phyloP scores from a whole-genome alignment of 208 protist genomes.

The Histomonas meleagridis region DNA sequence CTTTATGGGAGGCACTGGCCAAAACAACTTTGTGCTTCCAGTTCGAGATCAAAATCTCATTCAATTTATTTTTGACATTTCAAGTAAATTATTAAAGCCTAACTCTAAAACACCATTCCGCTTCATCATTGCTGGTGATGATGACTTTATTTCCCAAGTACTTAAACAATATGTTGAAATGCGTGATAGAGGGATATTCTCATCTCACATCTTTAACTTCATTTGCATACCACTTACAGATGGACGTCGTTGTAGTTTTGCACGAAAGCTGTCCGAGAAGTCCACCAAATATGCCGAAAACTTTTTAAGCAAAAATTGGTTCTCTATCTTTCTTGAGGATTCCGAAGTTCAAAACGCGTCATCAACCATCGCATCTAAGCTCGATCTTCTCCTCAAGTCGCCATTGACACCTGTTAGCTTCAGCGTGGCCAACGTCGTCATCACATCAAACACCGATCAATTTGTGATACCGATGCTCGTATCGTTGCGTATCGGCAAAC shows the following conservation, averaged over 20 bases:
- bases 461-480: not conserved
- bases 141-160: not conserved
- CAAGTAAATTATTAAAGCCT: not conserved
- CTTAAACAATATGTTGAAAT: not conserved
- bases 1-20: not conserved
- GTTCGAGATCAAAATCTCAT: not conserved
- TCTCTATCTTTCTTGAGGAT: not conserved
- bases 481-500: not conserved
- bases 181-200: not conserved
- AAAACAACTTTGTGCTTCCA: not conserved
- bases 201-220: not conserved
- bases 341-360: not conserved
- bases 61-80: not conserved
- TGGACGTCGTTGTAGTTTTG: not conserved
- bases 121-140: constrained; percentile 3
- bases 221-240: not conserved
- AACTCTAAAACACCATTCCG: not conserved
- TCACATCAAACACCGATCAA: not conserved
- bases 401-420: not conserved
- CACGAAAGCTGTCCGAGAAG: not conserved
- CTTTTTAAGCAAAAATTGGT: not conserved
- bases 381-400: not conserved
- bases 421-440: not conserved
- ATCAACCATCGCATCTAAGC: not conserved
- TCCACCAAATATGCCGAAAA: not conserved